A percentile compares a stretch with the other conserved stretches of the same genome.
Conservation (phyloP, 768 basidiomycete genomes). For the Trichaptum fuscoviolaceum region DNA sequence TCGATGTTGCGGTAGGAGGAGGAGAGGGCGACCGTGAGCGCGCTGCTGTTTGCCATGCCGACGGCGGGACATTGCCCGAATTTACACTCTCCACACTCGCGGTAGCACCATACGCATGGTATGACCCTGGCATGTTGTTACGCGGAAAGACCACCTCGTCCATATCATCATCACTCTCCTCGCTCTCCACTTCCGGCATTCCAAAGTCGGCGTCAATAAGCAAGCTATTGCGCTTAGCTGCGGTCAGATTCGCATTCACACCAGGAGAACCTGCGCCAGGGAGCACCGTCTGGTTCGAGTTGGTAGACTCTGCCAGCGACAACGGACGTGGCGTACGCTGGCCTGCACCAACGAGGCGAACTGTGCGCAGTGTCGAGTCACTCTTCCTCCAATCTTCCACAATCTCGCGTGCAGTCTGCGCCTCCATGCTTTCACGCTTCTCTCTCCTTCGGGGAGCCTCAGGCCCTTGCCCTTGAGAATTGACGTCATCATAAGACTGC, state of each 20-base stretch:
- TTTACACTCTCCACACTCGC: not conserved
- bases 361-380: slow-evolving; percentile 69
- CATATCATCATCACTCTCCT: slow-evolving; percentile 5
- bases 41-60: not conserved
- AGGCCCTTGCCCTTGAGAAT: not conserved
- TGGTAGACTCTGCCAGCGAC: slow-evolving; percentile 72
- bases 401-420: slow-evolving; percentile 4
- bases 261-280: slow-evolving; percentile 28
- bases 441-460: slow-evolving; percentile 1
- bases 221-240: slow-evolving; percentile 61
- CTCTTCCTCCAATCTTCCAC: slow-evolving; percentile 73
- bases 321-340: slow-evolving; percentile 58
- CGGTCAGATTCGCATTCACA: slow-evolving; percentile 18
- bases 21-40: not conserved
- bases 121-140: not conserved
- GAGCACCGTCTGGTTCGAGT: slow-evolving; percentile 68
- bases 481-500: slow-evolving; percentile 5
- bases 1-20: not conserved
- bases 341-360: slow-evolving; percentile 30
- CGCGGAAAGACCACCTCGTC: not conserved
- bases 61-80: not conserved
- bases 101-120: not conserved
- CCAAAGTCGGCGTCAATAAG: slow-evolving; percentile 63
- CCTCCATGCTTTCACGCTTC: slow-evolving; percentile 1
- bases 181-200: slow-evolving; percentile 58